phyloP scores from a whole-genome alignment of 345 rosid genomes.

The Dimocarpus longan region DNA sequence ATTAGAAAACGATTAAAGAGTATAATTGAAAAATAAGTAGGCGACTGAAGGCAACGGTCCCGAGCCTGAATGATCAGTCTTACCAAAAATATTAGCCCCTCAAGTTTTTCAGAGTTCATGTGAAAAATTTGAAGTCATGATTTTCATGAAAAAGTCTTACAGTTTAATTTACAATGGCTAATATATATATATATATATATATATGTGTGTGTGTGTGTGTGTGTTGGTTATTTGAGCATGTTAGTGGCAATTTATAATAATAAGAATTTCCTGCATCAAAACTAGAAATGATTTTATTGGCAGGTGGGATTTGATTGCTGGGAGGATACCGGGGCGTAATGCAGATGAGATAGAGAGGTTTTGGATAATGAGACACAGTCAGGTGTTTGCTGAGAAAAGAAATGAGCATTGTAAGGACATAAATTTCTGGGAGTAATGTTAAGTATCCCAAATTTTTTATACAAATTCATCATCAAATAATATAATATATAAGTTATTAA shows the following conservation, averaged over 20 bases:
- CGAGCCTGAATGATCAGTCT: background rate
- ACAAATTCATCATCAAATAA: too few relatives aligned
- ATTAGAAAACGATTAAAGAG: too few relatives aligned
- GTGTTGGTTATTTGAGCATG: too few relatives aligned
- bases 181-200: too few relatives aligned
- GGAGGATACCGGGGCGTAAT: slow-evolving; percentile 34
- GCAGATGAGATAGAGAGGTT: slow-evolving; percentile 41
- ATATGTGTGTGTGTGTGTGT: too few relatives aligned
- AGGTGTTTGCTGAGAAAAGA: slow-evolving; percentile 29
- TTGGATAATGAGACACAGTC: slow-evolving; percentile 40
- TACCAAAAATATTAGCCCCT: background rate
- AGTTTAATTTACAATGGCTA: too few relatives aligned
- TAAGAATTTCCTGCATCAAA: background rate
- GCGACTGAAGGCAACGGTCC: background rate
- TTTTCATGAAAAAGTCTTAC: too few relatives aligned
- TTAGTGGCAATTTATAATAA: background rate
- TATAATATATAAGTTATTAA: too few relatives aligned
- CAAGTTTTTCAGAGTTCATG: background rate
- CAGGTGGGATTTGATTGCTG: slow-evolving; percentile 47
- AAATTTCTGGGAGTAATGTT: background rate
- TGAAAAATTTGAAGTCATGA: background rate
- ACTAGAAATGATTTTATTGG: background rate
- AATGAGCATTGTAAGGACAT: background rate
- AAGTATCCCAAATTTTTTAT: too few relatives aligned
- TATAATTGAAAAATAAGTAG: too few relatives aligned